These are phyloP conservation scores for Termitomyces sp. DNA, from an alignment of 768 basidiomycete genomes.

Conservation along the genomic window DNA sequence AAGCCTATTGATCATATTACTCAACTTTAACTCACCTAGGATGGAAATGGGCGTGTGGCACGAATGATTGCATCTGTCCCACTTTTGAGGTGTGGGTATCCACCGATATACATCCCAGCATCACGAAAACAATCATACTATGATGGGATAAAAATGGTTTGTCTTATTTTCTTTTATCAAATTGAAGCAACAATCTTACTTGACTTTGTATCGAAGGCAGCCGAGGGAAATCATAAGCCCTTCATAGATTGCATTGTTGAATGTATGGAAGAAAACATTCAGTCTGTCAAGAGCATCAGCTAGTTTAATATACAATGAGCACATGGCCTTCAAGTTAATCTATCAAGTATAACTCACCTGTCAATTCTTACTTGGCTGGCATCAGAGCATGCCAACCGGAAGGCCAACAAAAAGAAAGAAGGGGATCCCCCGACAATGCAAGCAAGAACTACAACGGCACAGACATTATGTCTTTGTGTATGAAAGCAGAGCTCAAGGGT, in stretches of 20 bases:
- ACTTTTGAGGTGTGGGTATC: constrained; percentile 22
- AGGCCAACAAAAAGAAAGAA: neutral
- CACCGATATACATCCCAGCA: constrained; percentile 20
- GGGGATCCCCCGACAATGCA: constrained; percentile 40
- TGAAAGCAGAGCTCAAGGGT: too few relatives aligned
- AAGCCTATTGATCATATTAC: neutral
- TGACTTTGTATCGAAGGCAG: neutral
- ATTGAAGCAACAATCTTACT: neutral
- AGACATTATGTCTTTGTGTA: too few relatives aligned
- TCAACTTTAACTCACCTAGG: constrained; percentile 13
- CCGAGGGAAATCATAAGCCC: neutral
- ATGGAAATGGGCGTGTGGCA: constrained; percentile 24
- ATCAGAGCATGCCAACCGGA: neutral
- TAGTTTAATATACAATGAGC: neutral
- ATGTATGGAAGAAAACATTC: neutral
- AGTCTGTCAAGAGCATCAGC: neutral
- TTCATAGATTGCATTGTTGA: constrained; percentile 4
- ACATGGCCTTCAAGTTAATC: too few relatives aligned
- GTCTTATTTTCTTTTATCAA: neutral
- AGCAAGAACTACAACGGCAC: too few relatives aligned
- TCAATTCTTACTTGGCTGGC: neutral
- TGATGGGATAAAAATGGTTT: constrained; percentile 17
- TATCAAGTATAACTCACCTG: too few relatives aligned
- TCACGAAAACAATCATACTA: constrained; percentile 20
- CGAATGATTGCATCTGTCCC: constrained; percentile 26